phyloP scores from a whole-genome alignment of 2,329 filamentous ascomycete genomes.

The Domatiomyces globalis region DNA sequence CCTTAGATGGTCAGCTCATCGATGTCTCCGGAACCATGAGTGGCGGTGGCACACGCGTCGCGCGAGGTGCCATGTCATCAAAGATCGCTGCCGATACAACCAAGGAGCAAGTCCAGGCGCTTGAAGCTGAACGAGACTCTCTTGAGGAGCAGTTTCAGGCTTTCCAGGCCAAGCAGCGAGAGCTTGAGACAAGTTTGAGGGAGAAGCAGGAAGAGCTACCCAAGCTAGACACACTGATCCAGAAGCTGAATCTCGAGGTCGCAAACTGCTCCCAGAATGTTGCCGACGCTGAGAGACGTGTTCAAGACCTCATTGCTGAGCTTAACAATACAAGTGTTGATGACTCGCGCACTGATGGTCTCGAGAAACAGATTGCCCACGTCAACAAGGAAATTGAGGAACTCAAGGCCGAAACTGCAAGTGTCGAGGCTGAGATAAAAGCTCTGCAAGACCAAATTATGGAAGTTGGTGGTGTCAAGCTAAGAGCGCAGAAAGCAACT shows the following conservation, averaged over 20 bases:
- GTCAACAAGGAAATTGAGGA: conserved; percentile 66
- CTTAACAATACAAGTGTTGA: conserved; percentile 70
- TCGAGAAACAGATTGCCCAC: conserved; percentile 65
- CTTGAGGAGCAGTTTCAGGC: conserved; percentile 70
- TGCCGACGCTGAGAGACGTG: conserved; percentile 65
- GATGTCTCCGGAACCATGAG: conserved; percentile 99
- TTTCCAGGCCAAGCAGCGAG: conserved; percentile 71
- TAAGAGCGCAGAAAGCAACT: conserved; percentile 77
- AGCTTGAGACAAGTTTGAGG: conserved; percentile 59
- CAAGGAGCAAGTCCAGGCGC: conserved; percentile 74
- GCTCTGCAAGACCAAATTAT: conserved; percentile 91
- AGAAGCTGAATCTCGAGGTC: conserved; percentile 78
- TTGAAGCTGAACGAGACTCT: conserved; percentile 73
- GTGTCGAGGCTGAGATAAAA: conserved; percentile 86
- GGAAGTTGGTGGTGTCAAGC: conserved; percentile 88
- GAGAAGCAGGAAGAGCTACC: conserved; percentile 67
- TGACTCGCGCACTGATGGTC: conserved; percentile 53
- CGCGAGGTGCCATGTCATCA: conserved; percentile 90
- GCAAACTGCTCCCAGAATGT: conserved; percentile 77
- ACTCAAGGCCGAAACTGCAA: conserved; percentile 71
- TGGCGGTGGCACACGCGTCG: conserved; percentile 80
- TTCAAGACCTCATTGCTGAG: conserved; percentile 70
- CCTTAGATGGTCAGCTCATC: conserved; percentile 84
- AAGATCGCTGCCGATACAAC: conserved; percentile 78
- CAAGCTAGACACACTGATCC: conserved; percentile 72